Base-by-base conservation (phyloP, 1,284 basidiomycete species). In the Ganoderma meredithae region DNA sequence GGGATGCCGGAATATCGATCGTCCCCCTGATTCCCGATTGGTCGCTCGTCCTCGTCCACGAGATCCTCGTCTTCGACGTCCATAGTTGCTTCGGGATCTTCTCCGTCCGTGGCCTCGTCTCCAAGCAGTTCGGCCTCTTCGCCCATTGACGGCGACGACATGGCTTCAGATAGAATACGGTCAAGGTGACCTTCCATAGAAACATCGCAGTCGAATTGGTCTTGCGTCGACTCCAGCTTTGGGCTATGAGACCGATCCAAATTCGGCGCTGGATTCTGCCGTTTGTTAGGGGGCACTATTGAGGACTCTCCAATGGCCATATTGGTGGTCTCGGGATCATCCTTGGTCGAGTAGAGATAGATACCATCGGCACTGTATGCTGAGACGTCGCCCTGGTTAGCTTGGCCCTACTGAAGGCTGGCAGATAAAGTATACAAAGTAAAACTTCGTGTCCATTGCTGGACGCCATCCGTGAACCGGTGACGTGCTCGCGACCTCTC, bases 281-380 rank as follows among this genome's bases (percentile, higher is more conserved):
- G 70, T 17, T 36, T 49, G 47, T 71, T 73, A 4, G 69, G 69
- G 1, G 61, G 66, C 6, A 74, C 19, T 8, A 76, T 52, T 9
- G 72, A 67, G 0, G 60, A 55, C n/a, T 61, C 61, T 12, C 27
- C 52, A 9, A 61, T 63, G n/a, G 53, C 44, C 64, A 71, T 67
- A n/a, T 60, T 68, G 1, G 72, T 66, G 10, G 69, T 63, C 40
- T 60, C 62, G 3, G 88, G 83, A n/a, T 89, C 85, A 75, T 96
- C 95, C 65, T 84, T 84, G 10, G 92, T 92, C 0, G 93, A 95
- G 76, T 91, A 97, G n/a, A 95, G 77, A 70, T 94, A 92, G 10
- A 94, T 89, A 1, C 86, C 92, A 79, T 96, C 94, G 12, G 85
- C 85, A 69, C 90, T 92, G 74, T 93, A 96, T 25, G 94, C 92